phyloP scores from a whole-genome alignment of 2,329 filamentous ascomycete genomes.

The Sarocladium kiliense region DNA sequence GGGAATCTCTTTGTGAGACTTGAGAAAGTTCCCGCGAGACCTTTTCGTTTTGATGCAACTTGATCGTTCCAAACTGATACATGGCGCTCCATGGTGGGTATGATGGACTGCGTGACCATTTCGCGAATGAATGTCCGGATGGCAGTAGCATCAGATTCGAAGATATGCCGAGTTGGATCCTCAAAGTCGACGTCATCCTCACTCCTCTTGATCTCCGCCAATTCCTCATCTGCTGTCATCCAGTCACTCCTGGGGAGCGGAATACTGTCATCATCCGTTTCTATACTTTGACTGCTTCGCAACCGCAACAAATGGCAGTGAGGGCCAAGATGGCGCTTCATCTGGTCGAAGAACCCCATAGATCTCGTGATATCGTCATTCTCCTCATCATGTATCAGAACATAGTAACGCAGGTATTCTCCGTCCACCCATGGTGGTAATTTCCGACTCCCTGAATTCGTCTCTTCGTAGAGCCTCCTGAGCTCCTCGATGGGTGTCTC shows the following conservation, averaged over 20 bases:
- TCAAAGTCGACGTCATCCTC: constrained; percentile 67
- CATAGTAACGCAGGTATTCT: constrained; percentile 92
- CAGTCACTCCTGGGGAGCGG: constrained; percentile 79
- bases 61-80: constrained; percentile 96
- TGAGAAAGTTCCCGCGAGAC: constrained; percentile 89
- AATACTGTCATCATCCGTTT: constrained; percentile 87
- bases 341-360: constrained; percentile 89
- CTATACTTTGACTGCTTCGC: constrained; percentile 76
- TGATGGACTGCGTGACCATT: constrained; percentile 88
- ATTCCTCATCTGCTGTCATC: constrained; percentile 82
- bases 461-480: constrained; percentile 75
- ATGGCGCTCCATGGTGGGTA: constrained; percentile 93
- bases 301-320: constrained; percentile 90
- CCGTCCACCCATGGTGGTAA: constrained; percentile 83
- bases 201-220: constrained; percentile 65
- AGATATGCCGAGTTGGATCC: constrained; percentile 72
- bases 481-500: constrained; percentile 80
- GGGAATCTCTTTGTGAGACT: constrained; percentile 88
- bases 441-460: constrained; percentile 68
- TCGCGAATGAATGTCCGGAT: constrained; percentile 88
- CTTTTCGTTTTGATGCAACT: constrained; percentile 82
- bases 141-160: constrained; percentile 85
- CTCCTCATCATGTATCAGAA: constrained; percentile 94
- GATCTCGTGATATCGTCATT: constrained; percentile 87
- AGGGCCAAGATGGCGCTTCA: constrained; percentile 96